A percentile compares a stretch with the other conserved stretches of the same genome.
These are phyloP conservation scores for Mortierella sp. DNA, from an alignment of 371 early-diverging fungal genomes.

Conservation along the genomic window DNA sequence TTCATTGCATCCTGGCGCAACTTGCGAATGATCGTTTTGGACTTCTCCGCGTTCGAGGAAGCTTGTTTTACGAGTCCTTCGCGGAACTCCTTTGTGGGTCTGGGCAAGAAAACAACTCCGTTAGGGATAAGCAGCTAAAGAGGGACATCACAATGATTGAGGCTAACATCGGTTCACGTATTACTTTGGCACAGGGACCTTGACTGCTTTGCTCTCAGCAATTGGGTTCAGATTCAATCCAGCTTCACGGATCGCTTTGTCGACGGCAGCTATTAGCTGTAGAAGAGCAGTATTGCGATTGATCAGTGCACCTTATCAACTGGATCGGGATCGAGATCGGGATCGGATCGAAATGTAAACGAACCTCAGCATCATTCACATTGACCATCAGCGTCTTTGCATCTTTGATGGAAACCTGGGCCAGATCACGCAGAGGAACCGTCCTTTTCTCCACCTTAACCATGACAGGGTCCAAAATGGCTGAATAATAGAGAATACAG, in stretches of 20 bases:
- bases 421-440: slow-evolving; percentile 74
- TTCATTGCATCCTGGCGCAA: slow-evolving; percentile 81
- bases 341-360: slow-evolving; percentile 1
- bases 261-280: slow-evolving; percentile 76
- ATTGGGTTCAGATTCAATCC: slow-evolving; percentile 87
- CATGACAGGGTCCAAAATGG: slow-evolving; percentile 78
- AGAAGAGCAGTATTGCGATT: background rate
- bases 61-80: slow-evolving; percentile 81
- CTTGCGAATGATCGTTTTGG: slow-evolving; percentile 72
- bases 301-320: background rate
- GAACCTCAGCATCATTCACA: slow-evolving; percentile 81
- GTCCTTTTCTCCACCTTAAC: slow-evolving; percentile 70
- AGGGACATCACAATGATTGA: background rate
- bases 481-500: slow-evolving; percentile 45
- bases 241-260: slow-evolving; percentile 85
- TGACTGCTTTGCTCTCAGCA: slow-evolving; percentile 73
- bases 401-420: slow-evolving; percentile 88
- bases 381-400: slow-evolving; percentile 86
- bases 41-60: slow-evolving; percentile 73
- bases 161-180: background rate
- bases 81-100: slow-evolving; percentile 82
- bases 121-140: background rate
- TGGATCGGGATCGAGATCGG: background rate
- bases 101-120: slow-evolving; percentile 24
- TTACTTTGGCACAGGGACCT: slow-evolving; percentile 91